Evolutionary conservation across 2,329 filamentous ascomycete species (phyloP), one percentile per base, ranked within the genome.

Genomic region (Colletotrichum salicis): DNA sequence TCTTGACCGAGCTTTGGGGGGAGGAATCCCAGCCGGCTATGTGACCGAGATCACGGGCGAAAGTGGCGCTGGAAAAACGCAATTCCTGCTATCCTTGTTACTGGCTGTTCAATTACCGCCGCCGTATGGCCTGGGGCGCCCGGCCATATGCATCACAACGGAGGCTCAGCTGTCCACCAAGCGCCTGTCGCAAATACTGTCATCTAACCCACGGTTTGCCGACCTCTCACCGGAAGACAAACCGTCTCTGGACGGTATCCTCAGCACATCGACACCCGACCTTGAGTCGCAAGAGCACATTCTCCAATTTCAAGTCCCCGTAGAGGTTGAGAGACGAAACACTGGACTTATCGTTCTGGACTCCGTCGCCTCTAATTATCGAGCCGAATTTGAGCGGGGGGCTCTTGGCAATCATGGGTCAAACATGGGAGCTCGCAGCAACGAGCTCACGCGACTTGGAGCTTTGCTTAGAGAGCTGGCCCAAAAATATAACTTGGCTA

Each of bases 201-300:
- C 85, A 29, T 85, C 85, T 57, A 90, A 97, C 80, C 90, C 92
- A 0, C 78, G 86, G 61, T 86, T 97, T 69, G 75, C 72, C 82
- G 70, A 76, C 61, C 74, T 79, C 70, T 35, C 67, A n/a, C 35
- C 75, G 15, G 73, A 75, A 15, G 71, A 75, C 48, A 79, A 78
- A 19, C 87, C 95, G 1, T 93, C 93, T 0, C 87, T 98, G 5
- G 91, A 94, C 80, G 87, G 88, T 75, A 91, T 99, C 74, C 88
- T 95, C 76, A 94, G 92, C 80, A 93, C 96, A 75, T 91, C 92
- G 61, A 95, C 94, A 11, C 93, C 94, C 37, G 95, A 98, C 79
- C 90, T 98, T 67, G 96, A 98, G 82, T 92, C 93, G 0, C 96
- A 99, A 82, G 96, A 98, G 71, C 96, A 98, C 82, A 97, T 99